A percentile compares a stretch with the other conserved stretches of the same genome.
phyloP scores from a whole-genome alignment of 306 rosid species.

The Fragaria ananassa region DNA sequence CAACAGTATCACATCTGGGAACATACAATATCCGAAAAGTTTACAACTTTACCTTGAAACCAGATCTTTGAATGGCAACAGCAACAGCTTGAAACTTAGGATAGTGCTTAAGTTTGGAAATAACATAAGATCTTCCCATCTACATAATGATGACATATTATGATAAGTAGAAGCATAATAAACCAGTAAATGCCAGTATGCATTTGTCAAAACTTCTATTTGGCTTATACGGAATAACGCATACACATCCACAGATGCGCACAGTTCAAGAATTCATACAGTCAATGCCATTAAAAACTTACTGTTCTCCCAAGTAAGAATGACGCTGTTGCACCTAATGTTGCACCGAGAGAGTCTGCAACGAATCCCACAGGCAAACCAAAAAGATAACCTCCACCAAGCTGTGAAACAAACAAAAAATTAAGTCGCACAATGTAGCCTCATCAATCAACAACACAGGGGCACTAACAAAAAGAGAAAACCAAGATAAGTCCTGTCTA shows the following conservation, averaged over 20 bases:
- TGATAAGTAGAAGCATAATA: neutral
- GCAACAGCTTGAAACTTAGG: constrained; percentile 43
- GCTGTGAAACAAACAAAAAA: constrained; percentile 29
- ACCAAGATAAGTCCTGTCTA: neutral
- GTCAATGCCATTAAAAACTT: constrained; percentile 19
- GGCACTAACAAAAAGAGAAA: neutral
- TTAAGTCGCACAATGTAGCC: neutral
- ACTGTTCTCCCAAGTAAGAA: constrained; percentile 57
- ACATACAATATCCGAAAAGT: neutral
- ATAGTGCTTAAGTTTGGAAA: constrained; percentile 38
- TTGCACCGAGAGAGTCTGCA: constrained; percentile 58
- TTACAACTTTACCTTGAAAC: constrained; percentile 36
- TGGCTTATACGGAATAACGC: neutral
- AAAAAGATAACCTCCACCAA: constrained; percentile 66
- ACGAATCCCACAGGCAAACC: constrained; percentile 56
- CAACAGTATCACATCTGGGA: neutral
- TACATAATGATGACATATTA: constrained; percentile 8
- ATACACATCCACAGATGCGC: neutral
- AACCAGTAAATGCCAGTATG: neutral
- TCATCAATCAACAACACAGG: neutral
- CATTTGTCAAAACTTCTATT: neutral
- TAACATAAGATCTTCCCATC: constrained; percentile 45
- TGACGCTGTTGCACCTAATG: constrained; percentile 55
- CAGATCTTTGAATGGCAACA: constrained; percentile 40
- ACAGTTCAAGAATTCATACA: neutral